Percentiles rank a stretch among this genome's conserved stretches.
Conservation (phyloP, 768 basidiomycete species). For the Leucogyrophana mollusca region DNA sequence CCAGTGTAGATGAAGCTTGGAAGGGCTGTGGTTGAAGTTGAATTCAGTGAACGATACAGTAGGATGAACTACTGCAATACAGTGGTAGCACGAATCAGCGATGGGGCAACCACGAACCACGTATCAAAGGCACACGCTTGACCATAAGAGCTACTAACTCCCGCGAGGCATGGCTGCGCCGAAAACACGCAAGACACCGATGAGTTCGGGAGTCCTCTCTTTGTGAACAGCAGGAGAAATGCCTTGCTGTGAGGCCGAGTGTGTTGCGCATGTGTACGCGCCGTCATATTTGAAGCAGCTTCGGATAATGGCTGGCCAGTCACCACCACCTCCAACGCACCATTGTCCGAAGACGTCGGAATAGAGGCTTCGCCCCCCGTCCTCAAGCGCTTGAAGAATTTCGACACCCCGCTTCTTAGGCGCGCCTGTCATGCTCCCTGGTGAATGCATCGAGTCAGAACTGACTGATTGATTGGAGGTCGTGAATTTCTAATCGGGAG, state of each 20-base stretch:
- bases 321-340: constrained; percentile 83
- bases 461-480: neutral
- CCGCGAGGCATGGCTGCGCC: constrained; percentile 31
- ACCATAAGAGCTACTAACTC: constrained; percentile 11
- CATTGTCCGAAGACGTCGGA: constrained; percentile 95
- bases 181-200: constrained; percentile 72
- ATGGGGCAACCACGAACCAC: neutral
- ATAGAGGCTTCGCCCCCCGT: constrained; percentile 71
- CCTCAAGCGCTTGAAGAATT: constrained; percentile 80
- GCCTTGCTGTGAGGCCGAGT: constrained; percentile 9
- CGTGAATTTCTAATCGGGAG: constrained; percentile 61
- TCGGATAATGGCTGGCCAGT: constrained; percentile 93
- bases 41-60: constrained; percentile 25
- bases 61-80: neutral
- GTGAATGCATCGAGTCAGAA: neutral
- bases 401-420: constrained; percentile 94
- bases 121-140: constrained; percentile 5
- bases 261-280: constrained; percentile 11
- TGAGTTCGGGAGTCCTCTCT: constrained; percentile 20
- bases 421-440: constrained; percentile 97
- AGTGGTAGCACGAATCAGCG: neutral
- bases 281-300: constrained; percentile 81
- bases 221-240: neutral
- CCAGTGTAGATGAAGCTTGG: too few species aligned
- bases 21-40: constrained; percentile 30